These are phyloP conservation scores for Capsicum baccatum DNA, from an alignment of 257 asterid genomes.

Conservation along the genomic window DNA sequence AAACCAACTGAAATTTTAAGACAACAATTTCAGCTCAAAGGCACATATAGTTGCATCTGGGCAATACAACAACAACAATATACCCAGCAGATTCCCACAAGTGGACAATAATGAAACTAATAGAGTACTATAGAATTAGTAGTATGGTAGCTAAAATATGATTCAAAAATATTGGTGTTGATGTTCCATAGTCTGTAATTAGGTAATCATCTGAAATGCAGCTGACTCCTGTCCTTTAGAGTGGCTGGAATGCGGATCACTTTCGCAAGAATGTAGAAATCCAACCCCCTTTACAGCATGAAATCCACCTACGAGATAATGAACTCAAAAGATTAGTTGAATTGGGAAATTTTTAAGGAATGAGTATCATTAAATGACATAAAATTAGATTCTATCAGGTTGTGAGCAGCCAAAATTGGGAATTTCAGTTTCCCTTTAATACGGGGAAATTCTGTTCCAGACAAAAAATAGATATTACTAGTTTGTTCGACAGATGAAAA, in stretches of 20 bases:
- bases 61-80: neutral
- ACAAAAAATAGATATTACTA: slow-evolving; percentile 10
- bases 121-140: neutral
- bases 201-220: slow-evolving; percentile 29
- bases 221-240: slow-evolving; percentile 31
- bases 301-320: slow-evolving; percentile 28
- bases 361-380: neutral
- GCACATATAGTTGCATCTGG: neutral
- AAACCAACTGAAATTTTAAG: neutral
- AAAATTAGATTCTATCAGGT: neutral
- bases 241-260: slow-evolving; percentile 23
- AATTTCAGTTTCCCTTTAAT: neutral
- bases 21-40: neutral
- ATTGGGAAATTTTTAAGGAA: neutral
- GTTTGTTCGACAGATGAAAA: neutral
- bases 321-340: neutral
- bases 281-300: neutral
- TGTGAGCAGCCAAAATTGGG: neutral
- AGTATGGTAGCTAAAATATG: neutral
- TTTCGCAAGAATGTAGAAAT: neutral
- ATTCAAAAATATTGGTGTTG: neutral
- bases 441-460: neutral
- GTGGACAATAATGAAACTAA: neutral
- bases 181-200: neutral
- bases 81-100: too few relatives aligned